A percentile compares a stretch with the other conserved stretches of the same genome.
phyloP scores from a whole-genome alignment of 495 filamentous ascomycete species.

The Oleoguttula mirabilis region DNA sequence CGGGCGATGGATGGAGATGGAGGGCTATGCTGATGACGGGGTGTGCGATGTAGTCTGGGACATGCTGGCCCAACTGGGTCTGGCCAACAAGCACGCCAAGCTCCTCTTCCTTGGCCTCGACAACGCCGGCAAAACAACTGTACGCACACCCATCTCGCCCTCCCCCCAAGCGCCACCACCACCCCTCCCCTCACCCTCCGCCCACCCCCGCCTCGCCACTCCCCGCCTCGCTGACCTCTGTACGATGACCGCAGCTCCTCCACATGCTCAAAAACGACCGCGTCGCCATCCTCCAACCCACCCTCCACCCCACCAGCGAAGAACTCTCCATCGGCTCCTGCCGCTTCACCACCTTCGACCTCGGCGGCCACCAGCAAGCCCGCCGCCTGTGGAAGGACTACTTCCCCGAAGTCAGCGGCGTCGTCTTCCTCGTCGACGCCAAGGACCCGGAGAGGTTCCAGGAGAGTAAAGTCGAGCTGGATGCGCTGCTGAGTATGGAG shows the following conservation, averaged over 20 bases:
- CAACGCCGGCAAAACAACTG: constrained; percentile 94
- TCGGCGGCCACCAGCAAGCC: constrained; percentile 95
- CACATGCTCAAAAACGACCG: constrained; percentile 76
- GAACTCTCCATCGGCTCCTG: constrained; percentile 86
- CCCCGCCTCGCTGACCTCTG: constrained; percentile 37
- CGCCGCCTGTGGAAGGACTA: constrained; percentile 94
- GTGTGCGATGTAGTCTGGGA: constrained; percentile 90
- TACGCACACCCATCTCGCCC: background rate
- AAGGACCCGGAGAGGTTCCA: constrained; percentile 88
- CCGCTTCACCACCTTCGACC: constrained; percentile 86
- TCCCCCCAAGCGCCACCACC: background rate
- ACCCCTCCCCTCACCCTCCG: no score
- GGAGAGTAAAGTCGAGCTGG: constrained; percentile 92
- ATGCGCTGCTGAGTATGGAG: constrained; percentile 88
- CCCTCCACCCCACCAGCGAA: constrained; percentile 58
- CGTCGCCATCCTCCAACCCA: constrained; percentile 79
- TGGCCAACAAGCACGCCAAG: constrained; percentile 87
- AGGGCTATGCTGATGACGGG: constrained; percentile 11
- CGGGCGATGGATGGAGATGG: no score
- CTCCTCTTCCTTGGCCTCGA: constrained; percentile 89
- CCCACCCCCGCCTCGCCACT: constrained; percentile 32
- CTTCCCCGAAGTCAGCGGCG: constrained; percentile 95
- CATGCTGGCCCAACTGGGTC: constrained; percentile 75
- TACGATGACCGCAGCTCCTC: constrained; percentile 21
- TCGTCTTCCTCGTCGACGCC: constrained; percentile 95